Evolutionary conservation across 306 rosid species (phyloP).

Genomic region (Benincasa hispida): DNA sequence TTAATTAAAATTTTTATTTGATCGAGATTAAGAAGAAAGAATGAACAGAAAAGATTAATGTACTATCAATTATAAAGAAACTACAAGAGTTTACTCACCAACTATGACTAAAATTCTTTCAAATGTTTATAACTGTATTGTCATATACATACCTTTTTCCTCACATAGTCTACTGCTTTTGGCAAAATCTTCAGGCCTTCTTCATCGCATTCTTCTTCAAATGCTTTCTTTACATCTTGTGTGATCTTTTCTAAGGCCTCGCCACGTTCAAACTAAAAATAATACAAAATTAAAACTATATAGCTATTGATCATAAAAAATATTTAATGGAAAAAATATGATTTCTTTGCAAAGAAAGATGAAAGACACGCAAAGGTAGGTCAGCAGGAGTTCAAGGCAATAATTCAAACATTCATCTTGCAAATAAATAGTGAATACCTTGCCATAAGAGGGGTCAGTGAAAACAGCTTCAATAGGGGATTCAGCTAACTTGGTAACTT

Average conservation of each 20-base stretch:
- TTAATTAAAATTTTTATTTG: neutral
- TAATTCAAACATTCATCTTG: neutral
- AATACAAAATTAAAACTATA: conserved; percentile 9
- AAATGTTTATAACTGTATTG: conserved; percentile 5
- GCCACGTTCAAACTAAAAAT: conserved; percentile 82
- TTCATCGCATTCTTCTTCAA: conserved; percentile 83
- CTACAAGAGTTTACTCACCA: neutral
- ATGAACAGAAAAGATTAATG: neutral
- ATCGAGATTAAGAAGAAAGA: neutral
- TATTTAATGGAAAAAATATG: neutral
- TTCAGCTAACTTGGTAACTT: conserved; percentile 59
- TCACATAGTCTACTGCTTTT: conserved; percentile 83
- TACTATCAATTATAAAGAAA: neutral
- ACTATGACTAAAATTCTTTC: neutral
- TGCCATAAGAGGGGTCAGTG: conserved; percentile 87
- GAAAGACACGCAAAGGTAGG: neutral
- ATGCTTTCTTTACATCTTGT: conserved; percentile 59
- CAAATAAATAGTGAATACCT: conserved; percentile 29
- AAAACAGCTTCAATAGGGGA: conserved; percentile 71
- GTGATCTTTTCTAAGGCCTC: conserved; percentile 78
- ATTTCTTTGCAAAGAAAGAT: conserved; percentile 1
- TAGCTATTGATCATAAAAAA: neutral
- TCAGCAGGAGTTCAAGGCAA: neutral
- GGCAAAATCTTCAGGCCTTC: conserved; percentile 71
- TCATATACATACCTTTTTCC: conserved; percentile 58